A percentile compares a stretch with the other conserved stretches of the same genome.
Evolutionary conservation across 2,329 filamentous ascomycete species (phyloP).

Genomic region (Epichloe aotearoae): DNA sequence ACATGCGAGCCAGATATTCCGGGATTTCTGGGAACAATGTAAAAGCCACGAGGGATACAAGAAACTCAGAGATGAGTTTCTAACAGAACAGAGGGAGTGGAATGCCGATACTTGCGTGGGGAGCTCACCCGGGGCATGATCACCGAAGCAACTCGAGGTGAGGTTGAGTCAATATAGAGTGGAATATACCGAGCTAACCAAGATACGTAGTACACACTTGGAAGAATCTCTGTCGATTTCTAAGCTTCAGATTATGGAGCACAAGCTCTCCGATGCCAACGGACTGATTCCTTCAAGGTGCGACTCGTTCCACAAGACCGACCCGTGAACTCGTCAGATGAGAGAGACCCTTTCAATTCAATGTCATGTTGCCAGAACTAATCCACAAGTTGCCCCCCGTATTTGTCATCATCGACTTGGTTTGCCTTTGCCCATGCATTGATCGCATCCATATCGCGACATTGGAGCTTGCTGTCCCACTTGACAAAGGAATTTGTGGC

Average conservation of each 20-base stretch:
- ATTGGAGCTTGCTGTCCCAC: neutral
- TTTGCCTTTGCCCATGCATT: neutral
- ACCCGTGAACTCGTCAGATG: too few species aligned
- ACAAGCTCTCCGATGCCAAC: too few species aligned
- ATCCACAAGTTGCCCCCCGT: neutral
- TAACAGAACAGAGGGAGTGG: neutral
- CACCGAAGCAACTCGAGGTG: too few species aligned
- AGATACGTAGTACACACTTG: too few species aligned
- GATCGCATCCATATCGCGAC: neutral
- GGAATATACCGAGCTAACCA: too few species aligned
- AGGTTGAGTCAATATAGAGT: too few species aligned
- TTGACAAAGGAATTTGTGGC: neutral
- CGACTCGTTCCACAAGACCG: too few species aligned
- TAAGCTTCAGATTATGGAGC: too few species aligned
- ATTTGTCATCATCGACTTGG: neutral
- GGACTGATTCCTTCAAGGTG: too few species aligned
- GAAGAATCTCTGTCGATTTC: too few species aligned
- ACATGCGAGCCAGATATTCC: neutral
- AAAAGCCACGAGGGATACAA: neutral
- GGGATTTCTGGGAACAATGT: neutral
- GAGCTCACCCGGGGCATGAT: too few species aligned
- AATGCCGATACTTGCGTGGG: neutral
- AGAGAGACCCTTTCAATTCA: too few species aligned
- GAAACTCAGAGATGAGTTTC: neutral
- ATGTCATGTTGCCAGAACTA: neutral